phyloP scores from a whole-genome alignment of 2,329 filamentous ascomycete genomes.

The Geosmithia flava region DNA sequence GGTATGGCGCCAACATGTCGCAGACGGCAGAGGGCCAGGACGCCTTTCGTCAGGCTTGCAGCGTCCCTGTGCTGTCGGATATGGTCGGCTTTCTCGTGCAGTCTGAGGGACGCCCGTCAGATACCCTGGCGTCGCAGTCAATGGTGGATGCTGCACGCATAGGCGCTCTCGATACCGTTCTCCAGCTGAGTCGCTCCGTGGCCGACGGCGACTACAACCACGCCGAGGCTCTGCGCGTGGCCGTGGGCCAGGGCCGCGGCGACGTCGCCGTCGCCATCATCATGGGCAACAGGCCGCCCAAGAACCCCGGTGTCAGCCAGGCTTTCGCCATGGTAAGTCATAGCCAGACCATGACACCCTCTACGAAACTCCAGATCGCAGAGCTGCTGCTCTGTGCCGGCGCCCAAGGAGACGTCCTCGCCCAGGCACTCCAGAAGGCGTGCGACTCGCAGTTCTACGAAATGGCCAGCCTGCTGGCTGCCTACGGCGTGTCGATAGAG shows the following conservation, averaged over 20 bases:
- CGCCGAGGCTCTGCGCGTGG: conserved; percentile 37
- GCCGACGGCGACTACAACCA: conserved; percentile 40
- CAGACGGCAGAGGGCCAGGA: conserved; percentile 37
- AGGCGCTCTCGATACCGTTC: conserved; percentile 36
- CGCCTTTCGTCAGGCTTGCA: conserved; percentile 39
- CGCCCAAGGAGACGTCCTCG: conserved; percentile 36
- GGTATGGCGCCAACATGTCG: conserved; percentile 35
- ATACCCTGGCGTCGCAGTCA: conserved; percentile 30
- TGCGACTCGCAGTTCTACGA: conserved; percentile 37
- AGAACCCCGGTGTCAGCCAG: conserved; percentile 31
- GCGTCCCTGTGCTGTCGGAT: conserved; percentile 27
- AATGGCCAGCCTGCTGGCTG: conserved; percentile 39
- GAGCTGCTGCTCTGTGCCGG: conserved; percentile 48
- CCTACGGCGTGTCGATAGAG: conserved; percentile 41
- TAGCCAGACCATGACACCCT: conserved; percentile 30
- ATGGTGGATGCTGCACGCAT: conserved; percentile 38
- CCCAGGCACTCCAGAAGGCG: conserved; percentile 33
- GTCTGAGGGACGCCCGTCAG: conserved; percentile 32
- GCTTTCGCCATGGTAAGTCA: conserved; percentile 35
- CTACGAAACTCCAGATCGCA: conserved; percentile 36
- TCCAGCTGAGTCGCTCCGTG: conserved; percentile 35
- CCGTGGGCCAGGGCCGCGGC: conserved; percentile 32
- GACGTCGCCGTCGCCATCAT: conserved; percentile 44
- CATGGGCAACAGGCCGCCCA: conserved; percentile 38
- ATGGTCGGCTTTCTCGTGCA: conserved; percentile 35